Evolutionary conservation across 768 basidiomycete genomes (phyloP).

Genomic region (Amanita brunnescens): DNA sequence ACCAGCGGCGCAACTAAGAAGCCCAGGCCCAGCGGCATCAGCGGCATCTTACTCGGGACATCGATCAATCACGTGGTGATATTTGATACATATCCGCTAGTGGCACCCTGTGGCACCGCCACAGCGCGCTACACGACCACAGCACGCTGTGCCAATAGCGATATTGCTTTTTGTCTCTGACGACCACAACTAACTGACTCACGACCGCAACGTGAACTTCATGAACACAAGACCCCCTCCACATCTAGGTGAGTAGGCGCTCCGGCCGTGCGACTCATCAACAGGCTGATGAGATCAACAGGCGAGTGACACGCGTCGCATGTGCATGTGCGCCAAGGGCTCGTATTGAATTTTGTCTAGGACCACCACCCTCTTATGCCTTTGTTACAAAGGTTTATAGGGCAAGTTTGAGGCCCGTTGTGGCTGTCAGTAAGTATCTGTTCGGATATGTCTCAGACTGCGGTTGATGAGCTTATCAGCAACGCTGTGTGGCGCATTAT

Average conservation of each 20-base stretch:
- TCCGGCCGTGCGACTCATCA: constrained; percentile 5
- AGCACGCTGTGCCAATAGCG: background rate
- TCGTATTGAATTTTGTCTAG: constrained; percentile 17
- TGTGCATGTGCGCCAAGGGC: background rate
- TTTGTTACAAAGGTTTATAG: constrained; percentile 48
- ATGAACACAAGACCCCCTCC: constrained; percentile 34
- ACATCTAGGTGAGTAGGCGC: constrained; percentile 25
- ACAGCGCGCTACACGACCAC: background rate
- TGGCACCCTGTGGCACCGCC: background rate
- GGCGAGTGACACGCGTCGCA: constrained; percentile 12
- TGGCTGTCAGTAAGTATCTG: constrained; percentile 30
- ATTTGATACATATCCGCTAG: too few species aligned
- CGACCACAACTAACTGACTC: background rate
- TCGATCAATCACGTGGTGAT: background rate
- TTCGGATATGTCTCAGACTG: constrained; percentile 1
- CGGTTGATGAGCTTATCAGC: constrained; percentile 18
- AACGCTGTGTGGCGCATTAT: constrained; percentile 41
- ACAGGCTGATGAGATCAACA: constrained; percentile 6
- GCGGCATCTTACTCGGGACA: too few species aligned
- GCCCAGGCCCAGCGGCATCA: background rate
- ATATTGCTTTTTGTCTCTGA: background rate
- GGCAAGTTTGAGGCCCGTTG: constrained; percentile 53
- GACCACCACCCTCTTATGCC: constrained; percentile 49
- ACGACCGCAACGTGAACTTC: background rate
- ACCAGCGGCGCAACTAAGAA: too few species aligned